Conservation (phyloP, 169 alveolate species). For the Plasmodium cynomolgi region DNA sequence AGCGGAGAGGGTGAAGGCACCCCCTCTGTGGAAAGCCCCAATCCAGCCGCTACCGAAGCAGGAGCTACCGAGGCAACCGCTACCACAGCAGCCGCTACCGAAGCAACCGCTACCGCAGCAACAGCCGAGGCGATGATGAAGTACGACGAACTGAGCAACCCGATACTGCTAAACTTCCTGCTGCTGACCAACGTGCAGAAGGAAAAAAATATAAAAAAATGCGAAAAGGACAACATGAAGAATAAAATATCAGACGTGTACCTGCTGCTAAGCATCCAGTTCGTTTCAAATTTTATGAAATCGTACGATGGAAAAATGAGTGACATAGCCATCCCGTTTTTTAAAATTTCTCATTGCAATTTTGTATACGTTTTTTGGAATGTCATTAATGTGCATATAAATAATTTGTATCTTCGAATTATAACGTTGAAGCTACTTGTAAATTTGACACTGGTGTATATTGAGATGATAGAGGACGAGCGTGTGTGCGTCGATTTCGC, state of each 20-base stretch:
- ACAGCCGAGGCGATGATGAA: not conserved
- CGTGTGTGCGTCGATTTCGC: not conserved
- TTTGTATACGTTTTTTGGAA: slow-evolving; percentile 56
- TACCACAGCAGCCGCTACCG: no score
- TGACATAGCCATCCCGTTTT: slow-evolving; percentile 25
- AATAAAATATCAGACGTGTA: slow-evolving; percentile 66
- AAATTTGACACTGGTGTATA: slow-evolving; percentile 38
- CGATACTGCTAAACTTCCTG: slow-evolving; percentile 47
- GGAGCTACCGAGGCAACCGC: no score
- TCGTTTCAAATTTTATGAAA: slow-evolving; percentile 44
- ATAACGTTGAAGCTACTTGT: slow-evolving; percentile 35
- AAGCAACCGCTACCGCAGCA: not conserved
- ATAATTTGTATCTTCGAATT: slow-evolving; percentile 53
- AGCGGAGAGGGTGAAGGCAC: not conserved
- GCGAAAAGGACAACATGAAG: slow-evolving; percentile 49
- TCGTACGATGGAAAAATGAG: slow-evolving; percentile 16
- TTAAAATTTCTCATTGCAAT: slow-evolving; percentile 43
- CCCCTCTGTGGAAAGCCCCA: not conserved
- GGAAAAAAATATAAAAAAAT: slow-evolving; percentile 68
- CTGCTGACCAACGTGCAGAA: slow-evolving; percentile 59
- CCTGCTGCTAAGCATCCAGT: slow-evolving; percentile 56
- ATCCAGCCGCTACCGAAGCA: not conserved
- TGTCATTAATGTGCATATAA: slow-evolving; percentile 59
- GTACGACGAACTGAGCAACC: slow-evolving; percentile 67
- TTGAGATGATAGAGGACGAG: slow-evolving; percentile 26